These are phyloP conservation scores for Pyrenophora teres DNA, from an alignment of 2,329 filamentous ascomycete genomes.

Conservation along the genomic window DNA sequence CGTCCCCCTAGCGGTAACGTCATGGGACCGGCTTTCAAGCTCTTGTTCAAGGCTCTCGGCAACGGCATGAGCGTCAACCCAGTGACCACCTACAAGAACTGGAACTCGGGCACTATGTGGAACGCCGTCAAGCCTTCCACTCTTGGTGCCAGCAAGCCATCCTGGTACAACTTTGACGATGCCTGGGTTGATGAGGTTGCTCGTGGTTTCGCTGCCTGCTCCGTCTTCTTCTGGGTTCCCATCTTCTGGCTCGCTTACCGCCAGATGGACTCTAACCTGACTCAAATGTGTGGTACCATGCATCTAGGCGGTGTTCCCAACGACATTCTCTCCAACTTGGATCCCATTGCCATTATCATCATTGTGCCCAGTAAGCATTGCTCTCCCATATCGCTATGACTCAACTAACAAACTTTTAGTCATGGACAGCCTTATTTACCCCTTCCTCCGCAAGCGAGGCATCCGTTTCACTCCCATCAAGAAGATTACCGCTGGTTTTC, in stretches of 20 bases:
- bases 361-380: constrained; percentile 51
- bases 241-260: constrained; percentile 69
- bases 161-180: constrained; percentile 80
- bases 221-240: constrained; percentile 64
- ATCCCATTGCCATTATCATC: constrained; percentile 75
- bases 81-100: constrained; percentile 59
- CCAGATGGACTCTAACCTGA: constrained; percentile 69
- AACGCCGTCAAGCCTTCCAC: constrained; percentile 68
- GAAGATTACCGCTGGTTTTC: constrained; percentile 75
- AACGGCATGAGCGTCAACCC: constrained; percentile 64
- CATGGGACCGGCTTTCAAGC: constrained; percentile 65
- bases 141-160: constrained; percentile 60
- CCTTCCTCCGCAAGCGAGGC: constrained; percentile 64
- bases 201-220: constrained; percentile 58
- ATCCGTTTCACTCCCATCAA: constrained; percentile 76
- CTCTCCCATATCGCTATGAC: constrained; percentile 58
- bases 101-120: constrained; percentile 64
- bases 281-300: constrained; percentile 70
- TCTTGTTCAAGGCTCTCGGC: constrained; percentile 58
- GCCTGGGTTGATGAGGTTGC: constrained; percentile 80
- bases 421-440: constrained; percentile 70
- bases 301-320: constrained; percentile 73
- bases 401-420: constrained; percentile 65
- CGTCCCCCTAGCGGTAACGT: constrained; percentile 70
- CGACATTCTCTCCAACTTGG: constrained; percentile 76